phyloP scores from a whole-genome alignment of 106 monocot species.

The Chionographis japonica region DNA sequence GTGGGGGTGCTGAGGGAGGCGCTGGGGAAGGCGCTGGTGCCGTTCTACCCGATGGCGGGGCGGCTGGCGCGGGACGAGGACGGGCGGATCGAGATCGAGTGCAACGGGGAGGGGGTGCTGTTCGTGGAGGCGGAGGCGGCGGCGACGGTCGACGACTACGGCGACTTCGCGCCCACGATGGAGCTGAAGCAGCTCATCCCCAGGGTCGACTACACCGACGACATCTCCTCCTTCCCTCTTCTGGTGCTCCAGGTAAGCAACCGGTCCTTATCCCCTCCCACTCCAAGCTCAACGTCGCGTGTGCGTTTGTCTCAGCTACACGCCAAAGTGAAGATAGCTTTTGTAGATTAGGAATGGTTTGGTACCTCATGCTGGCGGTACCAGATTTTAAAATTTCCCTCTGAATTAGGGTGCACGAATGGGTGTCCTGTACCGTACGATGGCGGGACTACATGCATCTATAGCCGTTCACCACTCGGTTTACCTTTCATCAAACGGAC shows the following conservation, averaged over 20 bases:
- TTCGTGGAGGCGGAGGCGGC: constrained; percentile 74
- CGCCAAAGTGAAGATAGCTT: no score
- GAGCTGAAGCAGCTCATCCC: constrained; percentile 87
- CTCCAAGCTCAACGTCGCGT: no score
- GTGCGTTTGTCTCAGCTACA: no score
- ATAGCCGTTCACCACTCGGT: no score
- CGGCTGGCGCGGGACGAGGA: constrained; percentile 68
- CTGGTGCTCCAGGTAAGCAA: constrained; percentile 77
- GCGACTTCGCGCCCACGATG: constrained; percentile 91
- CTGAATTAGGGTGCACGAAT: no score
- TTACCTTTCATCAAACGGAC: no score
- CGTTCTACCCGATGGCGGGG: constrained; percentile 94
- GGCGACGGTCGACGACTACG: constrained; percentile 55
- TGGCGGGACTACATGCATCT: no score
- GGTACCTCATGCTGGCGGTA: no score
- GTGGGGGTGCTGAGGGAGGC: constrained; percentile 35
- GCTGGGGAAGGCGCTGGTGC: constrained; percentile 66
- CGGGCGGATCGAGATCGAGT: constrained; percentile 88
- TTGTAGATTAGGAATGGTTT: no score
- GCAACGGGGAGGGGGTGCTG: constrained; percentile 67
- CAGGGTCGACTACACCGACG: constrained; percentile 64
- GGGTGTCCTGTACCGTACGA: no score
- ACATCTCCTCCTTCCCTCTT: constrained; percentile 66
- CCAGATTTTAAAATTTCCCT: no score
- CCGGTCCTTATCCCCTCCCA: neutral